Evolutionary conservation across 1,284 basidiomycete genomes (phyloP).

Genomic region (Sporisorium reilianum): DNA sequence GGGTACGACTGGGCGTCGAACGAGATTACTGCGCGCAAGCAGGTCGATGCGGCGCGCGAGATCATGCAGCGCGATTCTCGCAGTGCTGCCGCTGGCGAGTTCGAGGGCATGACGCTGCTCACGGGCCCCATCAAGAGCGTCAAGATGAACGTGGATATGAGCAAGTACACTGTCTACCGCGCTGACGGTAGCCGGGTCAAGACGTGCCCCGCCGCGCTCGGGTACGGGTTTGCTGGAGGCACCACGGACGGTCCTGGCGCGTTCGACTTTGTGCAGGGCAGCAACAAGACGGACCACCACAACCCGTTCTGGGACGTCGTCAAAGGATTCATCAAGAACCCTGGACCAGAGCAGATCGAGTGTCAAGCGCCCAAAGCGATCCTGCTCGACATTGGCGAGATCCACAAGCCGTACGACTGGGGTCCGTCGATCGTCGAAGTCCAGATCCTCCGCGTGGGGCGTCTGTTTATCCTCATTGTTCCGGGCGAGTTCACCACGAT

Average conservation of each 20-base stretch:
- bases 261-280: constrained; percentile 83
- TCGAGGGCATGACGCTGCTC: constrained; percentile 26
- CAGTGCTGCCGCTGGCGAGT: constrained; percentile 15
- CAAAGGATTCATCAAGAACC: constrained; percentile 76
- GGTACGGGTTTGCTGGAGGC: constrained; percentile 72
- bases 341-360: constrained; percentile 76
- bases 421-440: constrained; percentile 80
- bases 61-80: constrained; percentile 34
- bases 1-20: constrained; percentile 58
- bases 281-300: constrained; percentile 76
- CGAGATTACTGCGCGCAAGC: constrained; percentile 59
- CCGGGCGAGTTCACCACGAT: constrained; percentile 79
- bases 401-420: constrained; percentile 78
- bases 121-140: constrained; percentile 50
- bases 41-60: constrained; percentile 51
- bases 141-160: constrained; percentile 73
- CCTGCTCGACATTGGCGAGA: constrained; percentile 70
- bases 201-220: constrained; percentile 84
- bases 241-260: constrained; percentile 85
- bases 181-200: constrained; percentile 77
- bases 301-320: constrained; percentile 84
- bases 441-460: constrained; percentile 83
- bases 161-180: constrained; percentile 77
- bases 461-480: constrained; percentile 81
- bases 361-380: constrained; percentile 87